Conservation (phyloP, 768 basidiomycete species). For the Tulasnella sp. region DNA sequence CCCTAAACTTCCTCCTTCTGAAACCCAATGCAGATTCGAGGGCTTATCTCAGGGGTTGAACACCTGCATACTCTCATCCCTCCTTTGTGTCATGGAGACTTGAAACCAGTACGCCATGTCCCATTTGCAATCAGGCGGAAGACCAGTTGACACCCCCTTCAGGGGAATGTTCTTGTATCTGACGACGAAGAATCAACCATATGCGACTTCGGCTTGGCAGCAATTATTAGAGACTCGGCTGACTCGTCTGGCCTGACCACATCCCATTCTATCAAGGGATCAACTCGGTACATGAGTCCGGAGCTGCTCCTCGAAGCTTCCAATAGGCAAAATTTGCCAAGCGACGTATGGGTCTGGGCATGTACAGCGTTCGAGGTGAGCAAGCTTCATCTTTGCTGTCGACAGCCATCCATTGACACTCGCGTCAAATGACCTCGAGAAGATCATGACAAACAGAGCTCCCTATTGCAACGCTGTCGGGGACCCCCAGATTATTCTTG, state of each 20-base stretch:
- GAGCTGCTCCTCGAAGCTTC: not conserved
- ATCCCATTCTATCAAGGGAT: not conserved
- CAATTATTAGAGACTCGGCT: not conserved
- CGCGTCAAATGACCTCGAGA: too few relatives aligned
- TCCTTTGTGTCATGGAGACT: not conserved
- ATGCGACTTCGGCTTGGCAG: not conserved
- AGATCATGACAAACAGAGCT: too few relatives aligned
- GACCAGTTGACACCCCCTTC: not conserved
- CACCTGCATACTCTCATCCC: not conserved
- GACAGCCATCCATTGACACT: too few relatives aligned
- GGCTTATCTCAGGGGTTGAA: not conserved
- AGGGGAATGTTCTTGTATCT: not conserved
- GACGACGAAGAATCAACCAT: not conserved
- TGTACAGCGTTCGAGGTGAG: too few relatives aligned
- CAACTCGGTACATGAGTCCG: not conserved
- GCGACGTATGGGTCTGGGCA: too few relatives aligned
- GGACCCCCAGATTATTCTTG: too few relatives aligned
- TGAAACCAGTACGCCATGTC: not conserved
- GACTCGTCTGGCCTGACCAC: not conserved
- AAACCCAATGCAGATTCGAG: not conserved
- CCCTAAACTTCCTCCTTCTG: too few relatives aligned
- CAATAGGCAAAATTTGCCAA: too few relatives aligned
- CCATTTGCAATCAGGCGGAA: not conserved
- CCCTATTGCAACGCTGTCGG: too few relatives aligned
- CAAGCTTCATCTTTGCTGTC: too few relatives aligned